Evolutionary conservation across 2,329 filamentous ascomycete species (phyloP).

Genomic region (Fusarium robinianum): DNA sequence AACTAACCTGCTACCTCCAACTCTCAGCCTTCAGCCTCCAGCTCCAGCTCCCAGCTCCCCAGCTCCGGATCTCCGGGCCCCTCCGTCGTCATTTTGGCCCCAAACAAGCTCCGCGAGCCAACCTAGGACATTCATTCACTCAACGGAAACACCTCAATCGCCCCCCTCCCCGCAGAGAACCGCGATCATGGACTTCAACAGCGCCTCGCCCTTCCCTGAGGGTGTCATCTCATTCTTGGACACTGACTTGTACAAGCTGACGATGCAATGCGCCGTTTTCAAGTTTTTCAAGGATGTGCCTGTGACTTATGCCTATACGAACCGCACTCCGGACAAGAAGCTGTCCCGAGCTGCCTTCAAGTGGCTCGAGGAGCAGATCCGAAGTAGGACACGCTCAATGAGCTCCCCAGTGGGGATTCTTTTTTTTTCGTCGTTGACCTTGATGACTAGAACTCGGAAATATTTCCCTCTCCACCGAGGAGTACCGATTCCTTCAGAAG

Average conservation of each 20-base stretch:
- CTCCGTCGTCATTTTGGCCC: too few relatives aligned
- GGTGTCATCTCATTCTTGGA: slow-evolving; percentile 83
- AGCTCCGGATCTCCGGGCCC: too few relatives aligned
- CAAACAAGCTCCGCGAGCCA: too few relatives aligned
- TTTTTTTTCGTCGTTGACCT: slow-evolving; percentile 33
- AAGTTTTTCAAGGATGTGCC: slow-evolving; percentile 84
- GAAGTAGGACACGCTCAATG: slow-evolving; percentile 61
- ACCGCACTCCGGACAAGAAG: slow-evolving; percentile 92
- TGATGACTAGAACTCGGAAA: slow-evolving; percentile 72
- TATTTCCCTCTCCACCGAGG: slow-evolving; percentile 77
- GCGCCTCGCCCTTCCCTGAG: slow-evolving; percentile 69
- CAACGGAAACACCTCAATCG: background rate
- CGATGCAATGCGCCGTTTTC: slow-evolving; percentile 96
- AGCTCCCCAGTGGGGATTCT: background rate
- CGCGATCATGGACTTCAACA: slow-evolving; percentile 65
- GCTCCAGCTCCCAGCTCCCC: too few relatives aligned
- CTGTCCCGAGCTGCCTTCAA: slow-evolving; percentile 79
- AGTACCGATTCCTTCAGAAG: slow-evolving; percentile 76
- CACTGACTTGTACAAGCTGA: slow-evolving; percentile 91
- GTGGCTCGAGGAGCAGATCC: slow-evolving; percentile 85
- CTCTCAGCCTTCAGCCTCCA: too few relatives aligned
- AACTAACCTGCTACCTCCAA: too few relatives aligned
- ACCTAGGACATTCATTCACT: too few relatives aligned
- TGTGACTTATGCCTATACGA: slow-evolving; percentile 93
- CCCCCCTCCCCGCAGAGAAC: background rate